Base-by-base conservation (phyloP, 371 early-diverging fungal genomes). In the Mortierella sp. region DNA sequence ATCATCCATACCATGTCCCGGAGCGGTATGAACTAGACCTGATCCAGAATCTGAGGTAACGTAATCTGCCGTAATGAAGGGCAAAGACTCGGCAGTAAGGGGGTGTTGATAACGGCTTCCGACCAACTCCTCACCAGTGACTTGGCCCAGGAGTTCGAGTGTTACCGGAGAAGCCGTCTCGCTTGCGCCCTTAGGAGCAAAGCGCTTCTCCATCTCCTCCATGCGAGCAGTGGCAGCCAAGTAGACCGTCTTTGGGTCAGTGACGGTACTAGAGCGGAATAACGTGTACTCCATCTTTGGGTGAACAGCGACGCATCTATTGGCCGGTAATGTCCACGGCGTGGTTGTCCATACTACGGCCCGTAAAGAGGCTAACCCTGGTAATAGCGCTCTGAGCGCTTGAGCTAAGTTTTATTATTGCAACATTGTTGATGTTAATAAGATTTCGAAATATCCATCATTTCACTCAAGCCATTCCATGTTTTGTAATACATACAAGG, bases 1-100 rank as follows among this genome's bases (percentile, higher is more conserved):
- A 86, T 98, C 99, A 28, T 97, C 97, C 87, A 94, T 93, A 55
- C 99, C 98, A 80, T 98, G 98, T 3, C 95, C 97, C 10, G 98
- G 98, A 5, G 99, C 97, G 47, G 93, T 93, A 77, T 98, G 99
- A 3, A 98, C 98, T n/a, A 98, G 77, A 8, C 95, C 88, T 47
- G 83, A 76, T 53, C 98, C 98, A 3, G 94, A 92, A 6, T 91
- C 92, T 0, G 90, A 89, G 8, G 93, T 90, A 21, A 98, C 96
- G 86, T 95, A 93, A 36, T 88, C 85, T 1, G 93, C 97, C 3
- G 81, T 79, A 61, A 94, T 84, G 13, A 97, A 84, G 16, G 87
- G 88, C 16, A 81, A 77, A 0, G 72, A 64, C 22, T 83, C 63
- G 21, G 77, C 70, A 6, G 76, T 84, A 60, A 98, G 85, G 36